phyloP scores from a whole-genome alignment of 179 eudicot genomes.

The Dionaea muscipula region DNA sequence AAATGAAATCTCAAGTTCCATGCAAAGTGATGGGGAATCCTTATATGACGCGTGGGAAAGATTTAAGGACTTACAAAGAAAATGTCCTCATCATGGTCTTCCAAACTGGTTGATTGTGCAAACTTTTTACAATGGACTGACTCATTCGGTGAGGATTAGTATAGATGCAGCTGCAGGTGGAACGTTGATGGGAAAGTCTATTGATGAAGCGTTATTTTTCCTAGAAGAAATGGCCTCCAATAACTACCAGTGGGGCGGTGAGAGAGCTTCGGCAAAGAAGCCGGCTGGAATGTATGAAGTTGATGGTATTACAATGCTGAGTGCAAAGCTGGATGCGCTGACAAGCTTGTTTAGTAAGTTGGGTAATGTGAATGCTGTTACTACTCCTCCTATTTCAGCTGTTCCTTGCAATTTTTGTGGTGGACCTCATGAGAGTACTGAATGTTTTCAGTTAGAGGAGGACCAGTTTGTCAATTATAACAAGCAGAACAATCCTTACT shows the following conservation, averaged over 20 bases:
- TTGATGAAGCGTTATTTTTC: not conserved
- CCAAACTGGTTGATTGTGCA: not conserved
- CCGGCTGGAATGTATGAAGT: not conserved
- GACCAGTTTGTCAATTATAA: too few relatives aligned
- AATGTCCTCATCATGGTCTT: conserved; percentile 5
- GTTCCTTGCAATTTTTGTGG: too few relatives aligned
- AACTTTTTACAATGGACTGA: conserved; percentile 6
- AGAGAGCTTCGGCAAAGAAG: not conserved
- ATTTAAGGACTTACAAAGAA: not conserved
- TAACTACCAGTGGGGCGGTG: not conserved
- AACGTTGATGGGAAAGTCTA: not conserved
- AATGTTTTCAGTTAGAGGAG: too few relatives aligned
- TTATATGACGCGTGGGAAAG: conserved; percentile 10
- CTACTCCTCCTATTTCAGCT: too few relatives aligned
- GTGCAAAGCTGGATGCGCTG: not conserved
- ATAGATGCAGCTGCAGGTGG: conserved; percentile 4
- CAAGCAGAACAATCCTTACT: too few relatives aligned
- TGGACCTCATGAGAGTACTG: too few relatives aligned
- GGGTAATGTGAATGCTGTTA: too few relatives aligned
- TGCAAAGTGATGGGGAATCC: not conserved
- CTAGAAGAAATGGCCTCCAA: conserved; percentile 4
- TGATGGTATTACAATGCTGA: not conserved
- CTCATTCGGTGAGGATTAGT: not conserved
- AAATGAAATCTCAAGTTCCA: not conserved
- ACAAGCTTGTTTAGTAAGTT: too few relatives aligned